Evolutionary conservation across 495 filamentous ascomycete species (phyloP).

Genomic region (Wilcoxina mikolae): DNA sequence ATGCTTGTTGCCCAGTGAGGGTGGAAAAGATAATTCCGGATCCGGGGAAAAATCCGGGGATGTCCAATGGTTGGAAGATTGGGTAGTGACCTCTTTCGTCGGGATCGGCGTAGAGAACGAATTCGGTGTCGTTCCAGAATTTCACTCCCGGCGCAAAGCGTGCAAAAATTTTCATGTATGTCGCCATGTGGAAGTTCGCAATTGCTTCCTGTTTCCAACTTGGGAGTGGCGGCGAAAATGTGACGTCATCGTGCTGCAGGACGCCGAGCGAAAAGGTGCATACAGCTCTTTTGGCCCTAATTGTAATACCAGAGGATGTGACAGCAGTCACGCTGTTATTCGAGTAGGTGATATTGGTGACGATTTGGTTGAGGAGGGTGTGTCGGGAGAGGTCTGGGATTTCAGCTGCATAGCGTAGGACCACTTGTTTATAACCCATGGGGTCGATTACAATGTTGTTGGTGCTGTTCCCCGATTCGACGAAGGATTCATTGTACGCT

Average conservation of each 20-base stretch:
- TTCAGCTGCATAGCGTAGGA: slow-evolving; percentile 44
- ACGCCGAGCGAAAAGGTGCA: slow-evolving; percentile 54
- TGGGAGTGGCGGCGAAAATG: slow-evolving; percentile 47
- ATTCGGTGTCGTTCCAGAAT: slow-evolving; percentile 59
- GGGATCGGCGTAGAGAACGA: slow-evolving; percentile 55
- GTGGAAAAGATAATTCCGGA: slow-evolving; percentile 59
- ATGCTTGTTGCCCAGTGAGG: slow-evolving; percentile 46
- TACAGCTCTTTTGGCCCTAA: slow-evolving; percentile 45
- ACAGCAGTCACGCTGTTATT: slow-evolving; percentile 42
- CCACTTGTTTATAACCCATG: slow-evolving; percentile 50
- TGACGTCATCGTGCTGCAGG: slow-evolving; percentile 47
- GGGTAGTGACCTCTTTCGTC: slow-evolving; percentile 52
- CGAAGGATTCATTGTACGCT: slow-evolving; percentile 32
- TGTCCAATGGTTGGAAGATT: slow-evolving; percentile 52
- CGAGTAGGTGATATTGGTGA: slow-evolving; percentile 45
- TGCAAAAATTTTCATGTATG: slow-evolving; percentile 67
- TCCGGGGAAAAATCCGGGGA: slow-evolving; percentile 44
- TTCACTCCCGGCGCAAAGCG: slow-evolving; percentile 45
- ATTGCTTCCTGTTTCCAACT: slow-evolving; percentile 53
- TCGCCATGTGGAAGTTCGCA: slow-evolving; percentile 54
- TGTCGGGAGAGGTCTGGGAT: slow-evolving; percentile 16
- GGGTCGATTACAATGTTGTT: slow-evolving; percentile 57
- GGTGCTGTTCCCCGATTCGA: slow-evolving; percentile 35
- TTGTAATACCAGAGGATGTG: slow-evolving; percentile 42
- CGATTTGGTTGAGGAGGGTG: slow-evolving; percentile 43